These are phyloP conservation scores for Plasmodium billcollinsi DNA, from an alignment of 169 alveolate genomes.

Conservation along the genomic window DNA sequence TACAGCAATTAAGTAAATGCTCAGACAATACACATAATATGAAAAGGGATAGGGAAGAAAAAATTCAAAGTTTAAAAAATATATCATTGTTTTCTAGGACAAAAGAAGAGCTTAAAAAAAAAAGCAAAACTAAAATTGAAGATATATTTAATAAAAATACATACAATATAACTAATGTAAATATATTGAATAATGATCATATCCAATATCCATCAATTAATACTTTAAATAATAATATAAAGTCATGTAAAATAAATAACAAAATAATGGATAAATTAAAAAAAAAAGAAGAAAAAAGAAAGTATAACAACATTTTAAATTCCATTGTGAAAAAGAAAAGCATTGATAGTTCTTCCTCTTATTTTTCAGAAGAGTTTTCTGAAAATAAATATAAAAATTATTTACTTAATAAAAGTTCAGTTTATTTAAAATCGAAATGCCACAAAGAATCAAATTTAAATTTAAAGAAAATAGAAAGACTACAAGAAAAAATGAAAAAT, in stretches of 20 bases:
- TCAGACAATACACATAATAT: slow-evolving; percentile 27
- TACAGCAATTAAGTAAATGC: slow-evolving; percentile 21
- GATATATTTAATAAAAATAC: slow-evolving; percentile 6
- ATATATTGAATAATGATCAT: slow-evolving; percentile 21
- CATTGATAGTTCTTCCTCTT: neutral
- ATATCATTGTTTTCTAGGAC: slow-evolving; percentile 10
- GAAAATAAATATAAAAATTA: slow-evolving; percentile 42
- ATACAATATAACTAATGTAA: slow-evolving; percentile 16
- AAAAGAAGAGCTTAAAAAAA: slow-evolving; percentile 11
- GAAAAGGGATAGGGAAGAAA: slow-evolving; percentile 13
- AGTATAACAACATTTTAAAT: neutral
- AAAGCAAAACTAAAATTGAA: slow-evolving; percentile 37
- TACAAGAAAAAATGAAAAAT: neutral
- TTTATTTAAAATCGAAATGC: slow-evolving; percentile 55
- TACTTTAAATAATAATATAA: slow-evolving; percentile 10
- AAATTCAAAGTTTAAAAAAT: slow-evolving; percentile 1
- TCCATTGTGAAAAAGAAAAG: neutral
- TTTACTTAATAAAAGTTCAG: slow-evolving; percentile 38
- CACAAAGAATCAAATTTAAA: slow-evolving; percentile 14
- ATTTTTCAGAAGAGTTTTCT: slow-evolving; percentile 14
- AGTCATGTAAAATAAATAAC: slow-evolving; percentile 19
- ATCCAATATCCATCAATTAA: slow-evolving; percentile 2
- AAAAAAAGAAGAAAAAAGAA: neutral
- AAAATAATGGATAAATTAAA: neutral
- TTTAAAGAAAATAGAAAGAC: slow-evolving; percentile 18